These are phyloP conservation scores for Plasmopara viticola DNA, from an alignment of 352 stramenopile genomes.

Conservation along the genomic window DNA sequence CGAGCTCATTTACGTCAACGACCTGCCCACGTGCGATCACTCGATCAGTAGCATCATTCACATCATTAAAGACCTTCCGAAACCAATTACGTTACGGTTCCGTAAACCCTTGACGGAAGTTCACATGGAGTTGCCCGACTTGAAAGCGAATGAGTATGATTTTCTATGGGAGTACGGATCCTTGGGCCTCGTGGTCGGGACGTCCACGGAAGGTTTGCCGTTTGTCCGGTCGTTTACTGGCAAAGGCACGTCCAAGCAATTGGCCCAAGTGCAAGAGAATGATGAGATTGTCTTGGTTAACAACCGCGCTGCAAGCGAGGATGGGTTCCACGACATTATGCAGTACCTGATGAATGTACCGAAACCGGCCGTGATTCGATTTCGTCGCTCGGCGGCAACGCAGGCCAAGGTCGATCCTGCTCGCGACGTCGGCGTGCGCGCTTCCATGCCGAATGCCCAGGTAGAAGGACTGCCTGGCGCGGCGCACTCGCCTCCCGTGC, in stretches of 20 bases:
- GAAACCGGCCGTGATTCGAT: conserved; percentile 73
- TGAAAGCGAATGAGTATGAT: conserved; percentile 70
- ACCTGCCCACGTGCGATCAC: conserved; percentile 61
- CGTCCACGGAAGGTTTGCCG: conserved; percentile 41
- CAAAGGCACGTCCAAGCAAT: conserved; percentile 67
- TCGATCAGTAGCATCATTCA: conserved; percentile 67
- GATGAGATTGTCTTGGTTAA: conserved; percentile 84
- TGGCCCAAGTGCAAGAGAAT: conserved; percentile 59
- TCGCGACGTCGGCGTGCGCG: conserved; percentile 7
- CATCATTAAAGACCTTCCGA: conserved; percentile 70
- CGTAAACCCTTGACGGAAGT: conserved; percentile 44
- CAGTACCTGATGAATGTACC: conserved; percentile 82
- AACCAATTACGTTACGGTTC: conserved; percentile 75
- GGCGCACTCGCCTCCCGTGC: conserved; percentile 1
- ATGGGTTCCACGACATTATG: conserved; percentile 76
- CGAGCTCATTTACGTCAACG: conserved; percentile 77
- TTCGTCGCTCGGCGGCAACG: conserved; percentile 34
- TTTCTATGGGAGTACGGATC: conserved; percentile 80
- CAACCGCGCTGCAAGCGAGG: conserved; percentile 35
- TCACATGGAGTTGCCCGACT: conserved; percentile 40
- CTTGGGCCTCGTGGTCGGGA: conserved; percentile 64
- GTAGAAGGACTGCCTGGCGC: conserved; percentile 21
- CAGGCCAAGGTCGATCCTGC: conserved; percentile 14
- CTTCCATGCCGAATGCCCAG: conserved; percentile 17
- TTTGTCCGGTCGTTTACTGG: conserved; percentile 80